Evolutionary conservation across 805 yeast species (phyloP).

Genomic region (Cyberlindnera amylophila): DNA sequence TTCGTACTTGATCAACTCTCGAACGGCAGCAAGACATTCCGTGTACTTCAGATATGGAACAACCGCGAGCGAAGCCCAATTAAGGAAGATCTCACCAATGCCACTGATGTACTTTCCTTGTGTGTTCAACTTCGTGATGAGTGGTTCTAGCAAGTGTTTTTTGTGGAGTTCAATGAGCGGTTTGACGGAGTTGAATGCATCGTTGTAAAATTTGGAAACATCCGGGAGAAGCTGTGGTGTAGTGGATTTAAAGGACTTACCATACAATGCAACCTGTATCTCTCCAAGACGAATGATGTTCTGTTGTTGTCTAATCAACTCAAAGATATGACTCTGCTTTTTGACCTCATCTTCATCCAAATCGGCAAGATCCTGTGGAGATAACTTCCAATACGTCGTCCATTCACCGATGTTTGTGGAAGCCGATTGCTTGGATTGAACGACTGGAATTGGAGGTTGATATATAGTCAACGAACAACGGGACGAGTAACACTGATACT

Average conservation of each 20-base stretch:
- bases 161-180: slow-evolving; percentile 55
- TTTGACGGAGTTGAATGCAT: slow-evolving; percentile 54
- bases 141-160: slow-evolving; percentile 50
- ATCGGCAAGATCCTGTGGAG: slow-evolving; percentile 49
- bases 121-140: slow-evolving; percentile 50
- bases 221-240: slow-evolving; percentile 43
- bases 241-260: slow-evolving; percentile 37
- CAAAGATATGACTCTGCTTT: slow-evolving; percentile 73
- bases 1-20: slow-evolving; percentile 49
- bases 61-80: slow-evolving; percentile 61
- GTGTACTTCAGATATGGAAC: slow-evolving; percentile 57
- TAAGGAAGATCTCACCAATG: slow-evolving; percentile 56
- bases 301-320: slow-evolving; percentile 67
- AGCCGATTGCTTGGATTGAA: slow-evolving; percentile 16
- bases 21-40: slow-evolving; percentile 54
- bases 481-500: slow-evolving; percentile 31
- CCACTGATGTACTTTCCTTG: slow-evolving; percentile 67
- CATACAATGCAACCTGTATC: slow-evolving; percentile 58
- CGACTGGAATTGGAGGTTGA: slow-evolving; percentile 22
- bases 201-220: slow-evolving; percentile 52
- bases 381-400: slow-evolving; percentile 63
- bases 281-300: slow-evolving; percentile 63
- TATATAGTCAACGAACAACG: slow-evolving; percentile 32
- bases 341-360: slow-evolving; percentile 51
- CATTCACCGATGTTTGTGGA: slow-evolving; percentile 43